Evolutionary conservation across 192 early-diverging fungal species (phyloP).

Genomic region (Backusella liffmaniae): DNA sequence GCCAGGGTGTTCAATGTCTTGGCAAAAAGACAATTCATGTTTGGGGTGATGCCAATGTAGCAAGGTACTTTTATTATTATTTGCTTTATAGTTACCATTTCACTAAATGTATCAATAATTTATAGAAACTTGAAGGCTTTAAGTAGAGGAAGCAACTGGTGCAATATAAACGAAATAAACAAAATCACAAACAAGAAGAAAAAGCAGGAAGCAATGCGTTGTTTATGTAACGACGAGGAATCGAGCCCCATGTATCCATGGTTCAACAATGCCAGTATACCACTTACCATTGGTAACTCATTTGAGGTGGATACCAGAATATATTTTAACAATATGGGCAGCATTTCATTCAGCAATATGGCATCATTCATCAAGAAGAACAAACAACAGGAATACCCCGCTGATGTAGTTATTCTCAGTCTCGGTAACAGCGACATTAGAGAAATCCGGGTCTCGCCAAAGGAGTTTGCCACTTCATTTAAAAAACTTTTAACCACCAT

Average conservation of each 20-base stretch:
- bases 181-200: conserved; percentile 11
- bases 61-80: conserved; percentile 11
- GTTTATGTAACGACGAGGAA: conserved; percentile 31
- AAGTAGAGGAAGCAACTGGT: conserved; percentile 26
- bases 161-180: conserved; percentile 16
- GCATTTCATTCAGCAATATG: neutral
- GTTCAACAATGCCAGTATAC: conserved; percentile 14
- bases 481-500: conserved; percentile 1
- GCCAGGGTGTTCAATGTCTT: conserved; percentile 26
- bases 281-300: conserved; percentile 21
- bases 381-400: neutral
- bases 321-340: conserved; percentile 8
- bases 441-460: conserved; percentile 12
- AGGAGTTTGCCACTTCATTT: conserved; percentile 14
- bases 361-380: neutral
- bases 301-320: conserved; percentile 26
- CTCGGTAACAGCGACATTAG: conserved; percentile 30
- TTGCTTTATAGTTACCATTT: too few relatives aligned
- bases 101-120: neutral
- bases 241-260: conserved; percentile 9
- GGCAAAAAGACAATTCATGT: conserved; percentile 27
- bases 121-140: conserved; percentile 30
- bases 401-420: conserved; percentile 27
- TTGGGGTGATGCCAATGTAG: conserved; percentile 32
- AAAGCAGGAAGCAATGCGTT: conserved; percentile 4